These are phyloP conservation scores for Ulmus americana DNA, from an alignment of 331 rosid species.

Conservation along the genomic window DNA sequence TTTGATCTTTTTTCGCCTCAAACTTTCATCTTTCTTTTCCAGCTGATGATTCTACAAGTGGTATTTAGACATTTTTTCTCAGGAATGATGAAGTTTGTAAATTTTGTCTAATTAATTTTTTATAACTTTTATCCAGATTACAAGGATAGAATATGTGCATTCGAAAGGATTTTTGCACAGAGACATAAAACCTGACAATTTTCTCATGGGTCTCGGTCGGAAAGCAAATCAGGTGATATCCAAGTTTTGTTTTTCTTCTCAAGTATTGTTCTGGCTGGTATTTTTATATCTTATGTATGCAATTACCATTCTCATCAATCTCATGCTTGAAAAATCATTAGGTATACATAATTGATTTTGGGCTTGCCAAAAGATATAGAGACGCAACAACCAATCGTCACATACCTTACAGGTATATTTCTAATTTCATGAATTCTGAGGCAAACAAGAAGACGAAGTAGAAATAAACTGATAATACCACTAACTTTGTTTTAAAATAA, in stretches of 20 bases:
- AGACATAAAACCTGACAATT: constrained; percentile 94
- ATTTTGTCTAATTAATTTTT: not conserved
- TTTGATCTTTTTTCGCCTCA: not conserved
- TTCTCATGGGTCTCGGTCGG: constrained; percentile 98
- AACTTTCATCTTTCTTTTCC: not conserved
- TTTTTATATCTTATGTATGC: constrained; percentile 7
- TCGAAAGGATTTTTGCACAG: constrained; percentile 90
- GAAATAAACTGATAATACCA: no score
- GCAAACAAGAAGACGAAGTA: no score
- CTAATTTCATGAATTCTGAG: not conserved
- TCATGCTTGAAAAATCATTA: constrained; percentile 21
- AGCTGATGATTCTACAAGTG: not conserved
- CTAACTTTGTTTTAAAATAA: no score
- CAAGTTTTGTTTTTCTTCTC: constrained; percentile 4
- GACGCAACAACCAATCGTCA: constrained; percentile 82
- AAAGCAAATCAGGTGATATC: constrained; percentile 84
- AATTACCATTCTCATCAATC: constrained; percentile 4
- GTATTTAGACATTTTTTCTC: not conserved
- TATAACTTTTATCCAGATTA: constrained; percentile 36
- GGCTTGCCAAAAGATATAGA: constrained; percentile 86
- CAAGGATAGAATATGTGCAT: constrained; percentile 83
- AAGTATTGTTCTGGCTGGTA: constrained; percentile 1
- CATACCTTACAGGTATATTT: constrained; percentile 68
- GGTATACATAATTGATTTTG: constrained; percentile 93
- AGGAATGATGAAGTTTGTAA: not conserved